A percentile compares a stretch with the other conserved stretches of the same genome.
Conservation (phyloP, 2,329 filamentous ascomycete species). For the Stachybotrys echinatus region DNA sequence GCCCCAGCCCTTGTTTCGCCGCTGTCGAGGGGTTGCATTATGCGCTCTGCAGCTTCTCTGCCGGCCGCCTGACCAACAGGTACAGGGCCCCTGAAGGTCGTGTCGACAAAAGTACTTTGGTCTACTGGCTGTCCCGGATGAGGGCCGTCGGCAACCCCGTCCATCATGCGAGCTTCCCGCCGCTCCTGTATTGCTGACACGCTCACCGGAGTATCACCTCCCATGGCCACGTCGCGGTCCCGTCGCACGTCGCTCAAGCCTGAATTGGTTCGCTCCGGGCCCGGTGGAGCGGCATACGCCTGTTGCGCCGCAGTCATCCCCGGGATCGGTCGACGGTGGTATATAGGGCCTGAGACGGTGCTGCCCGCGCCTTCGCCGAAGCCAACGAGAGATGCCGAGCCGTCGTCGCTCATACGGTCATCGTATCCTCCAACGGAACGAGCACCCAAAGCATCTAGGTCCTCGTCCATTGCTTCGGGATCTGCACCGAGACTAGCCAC, state of each 20-base stretch:
- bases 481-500: conserved; percentile 50
- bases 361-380: conserved; percentile 90
- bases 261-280: conserved; percentile 44
- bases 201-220: conserved; percentile 37
- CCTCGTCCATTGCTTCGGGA: conserved; percentile 48
- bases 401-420: conserved; percentile 82
- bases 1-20: conserved; percentile 36
- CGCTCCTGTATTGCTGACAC: conserved; percentile 39
- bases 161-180: conserved; percentile 59
- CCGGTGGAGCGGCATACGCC: conserved; percentile 24
- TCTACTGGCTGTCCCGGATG: conserved; percentile 40
- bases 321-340: conserved; percentile 47
- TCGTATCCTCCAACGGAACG: conserved; percentile 47
- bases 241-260: conserved; percentile 43
- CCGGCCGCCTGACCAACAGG: conserved; percentile 25
- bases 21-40: conserved; percentile 52
- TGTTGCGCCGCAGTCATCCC: conserved; percentile 30
- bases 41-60: conserved; percentile 58
- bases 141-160: conserved; percentile 57
- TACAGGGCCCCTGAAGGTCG: conserved; percentile 54
- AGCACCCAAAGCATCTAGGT: conserved; percentile 38
- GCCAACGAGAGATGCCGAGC: conserved; percentile 76
- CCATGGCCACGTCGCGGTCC: conserved; percentile 26
- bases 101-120: conserved; percentile 57
- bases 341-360: conserved; percentile 74